These are phyloP conservation scores for Phytophthora tubulina DNA, from an alignment of 352 stramenopile species.

Conservation along the genomic window DNA sequence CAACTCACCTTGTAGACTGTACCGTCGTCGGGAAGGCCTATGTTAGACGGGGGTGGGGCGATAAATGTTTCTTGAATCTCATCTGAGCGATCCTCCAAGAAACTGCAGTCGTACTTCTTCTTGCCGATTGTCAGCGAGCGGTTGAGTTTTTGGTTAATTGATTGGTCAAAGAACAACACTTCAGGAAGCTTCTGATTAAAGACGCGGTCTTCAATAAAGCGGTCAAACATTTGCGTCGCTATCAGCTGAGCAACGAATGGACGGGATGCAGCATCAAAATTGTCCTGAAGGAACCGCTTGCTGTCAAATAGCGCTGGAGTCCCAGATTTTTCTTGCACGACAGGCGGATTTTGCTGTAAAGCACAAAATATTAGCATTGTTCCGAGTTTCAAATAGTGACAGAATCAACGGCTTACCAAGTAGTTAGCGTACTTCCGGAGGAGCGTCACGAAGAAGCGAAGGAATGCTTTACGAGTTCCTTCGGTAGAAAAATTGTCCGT, in stretches of 20 bases:
- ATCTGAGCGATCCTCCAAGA: slow-evolving; percentile 80
- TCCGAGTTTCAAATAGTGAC: background rate
- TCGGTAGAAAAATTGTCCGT: slow-evolving; percentile 74
- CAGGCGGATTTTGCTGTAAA: slow-evolving; percentile 38
- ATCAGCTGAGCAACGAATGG: slow-evolving; percentile 75
- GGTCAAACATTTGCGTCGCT: slow-evolving; percentile 86
- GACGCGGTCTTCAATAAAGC: slow-evolving; percentile 83
- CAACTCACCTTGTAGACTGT: slow-evolving; percentile 76
- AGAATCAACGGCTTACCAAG: slow-evolving; percentile 53
- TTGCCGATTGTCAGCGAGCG: slow-evolving; percentile 77
- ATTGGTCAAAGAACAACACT: slow-evolving; percentile 88
- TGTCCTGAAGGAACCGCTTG: slow-evolving; percentile 76
- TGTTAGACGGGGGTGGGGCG: slow-evolving; percentile 78
- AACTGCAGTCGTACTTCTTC: slow-evolving; percentile 88
- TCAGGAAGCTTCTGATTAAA: slow-evolving; percentile 71
- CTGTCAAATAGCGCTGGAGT: slow-evolving; percentile 69
- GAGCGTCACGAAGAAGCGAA: slow-evolving; percentile 86
- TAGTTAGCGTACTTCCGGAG: slow-evolving; percentile 85
- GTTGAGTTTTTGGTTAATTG: slow-evolving; percentile 90
- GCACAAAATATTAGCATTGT: slow-evolving; percentile 11
- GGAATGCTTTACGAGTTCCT: slow-evolving; percentile 73
- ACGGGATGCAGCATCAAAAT: slow-evolving; percentile 63
- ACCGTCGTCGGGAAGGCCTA: slow-evolving; percentile 80
- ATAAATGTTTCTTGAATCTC: slow-evolving; percentile 89
- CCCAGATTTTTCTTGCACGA: slow-evolving; percentile 31